Evolutionary conservation across 768 basidiomycete genomes (phyloP), one percentile per base, ranked within the genome.

Genomic region (Boletellus sp.): DNA sequence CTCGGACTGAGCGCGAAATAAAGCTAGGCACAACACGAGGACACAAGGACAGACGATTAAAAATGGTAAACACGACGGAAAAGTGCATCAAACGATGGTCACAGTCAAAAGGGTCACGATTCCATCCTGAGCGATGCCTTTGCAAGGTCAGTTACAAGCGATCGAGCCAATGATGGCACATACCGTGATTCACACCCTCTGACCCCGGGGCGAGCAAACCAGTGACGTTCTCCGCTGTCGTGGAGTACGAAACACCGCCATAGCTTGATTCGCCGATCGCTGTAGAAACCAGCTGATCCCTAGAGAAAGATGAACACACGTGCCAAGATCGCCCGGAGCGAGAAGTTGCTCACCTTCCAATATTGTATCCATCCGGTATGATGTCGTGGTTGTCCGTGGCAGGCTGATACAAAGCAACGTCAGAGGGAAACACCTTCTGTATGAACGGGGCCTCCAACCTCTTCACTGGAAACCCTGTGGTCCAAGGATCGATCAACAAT

Each of bases 51-150:
- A n/a, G n/a, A n/a, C n/a, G n/a, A n/a, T n/a, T n/a, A n/a, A n/a
- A n/a, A n/a, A n/a, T n/a, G n/a, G n/a, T n/a, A n/a, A n/a, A n/a
- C n/a, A n/a, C n/a, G n/a, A n/a, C n/a, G n/a, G n/a, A n/a, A n/a
- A n/a, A n/a, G n/a, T n/a, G n/a, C n/a, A 15, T 67, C 55, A 71
- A 40, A 65, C 33, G 38, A 78, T 74, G 1, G 68, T 76, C 15
- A 83, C 77, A 0, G 78, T 83, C 45, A 84, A 64, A 17, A 84
- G 61, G 1, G 72, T 75, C 8, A 78, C 76, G 41, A 76, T 70
- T 26, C 83, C 82, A 56, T 84, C 81, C 37, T 73, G 74, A 4
- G 81, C 72, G 46, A 83, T 84, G 17, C 70, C 83, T 83, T 15
- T n/a, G 8, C 0, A 16, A 20, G 22, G 46, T 38, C 35, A 55